A percentile compares a stretch with the other conserved stretches of the same genome.
Conservation (phyloP, 176 grass and related monocot species). For the Zea luxurians region DNA sequence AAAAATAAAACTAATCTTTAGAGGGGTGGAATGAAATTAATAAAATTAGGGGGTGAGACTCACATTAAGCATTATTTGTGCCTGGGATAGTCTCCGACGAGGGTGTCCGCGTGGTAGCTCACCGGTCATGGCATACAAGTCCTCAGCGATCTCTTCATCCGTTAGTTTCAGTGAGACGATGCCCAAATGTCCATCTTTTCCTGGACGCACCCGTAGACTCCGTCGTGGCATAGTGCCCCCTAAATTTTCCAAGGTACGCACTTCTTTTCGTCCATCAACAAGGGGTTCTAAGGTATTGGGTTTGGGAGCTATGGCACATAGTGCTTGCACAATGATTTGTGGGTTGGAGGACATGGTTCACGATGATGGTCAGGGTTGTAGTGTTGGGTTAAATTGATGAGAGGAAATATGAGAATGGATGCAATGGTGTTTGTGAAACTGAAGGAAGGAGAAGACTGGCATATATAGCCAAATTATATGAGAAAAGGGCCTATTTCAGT, state of each 20-base stretch:
- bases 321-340: background rate
- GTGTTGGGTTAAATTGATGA: background rate
- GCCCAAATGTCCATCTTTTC: background rate
- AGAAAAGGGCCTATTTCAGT: background rate
- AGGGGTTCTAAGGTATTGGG: background rate
- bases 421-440: background rate
- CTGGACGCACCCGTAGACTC: background rate
- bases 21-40: background rate
- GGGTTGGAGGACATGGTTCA: background rate
- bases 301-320: background rate
- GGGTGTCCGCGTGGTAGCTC: background rate
- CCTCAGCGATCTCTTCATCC: background rate
- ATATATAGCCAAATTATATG: background rate
- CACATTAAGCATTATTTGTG: background rate
- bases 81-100: background rate
- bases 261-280: background rate
- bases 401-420: background rate
- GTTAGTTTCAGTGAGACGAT: background rate
- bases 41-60: background rate
- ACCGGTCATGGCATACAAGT: background rate
- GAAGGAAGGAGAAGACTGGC: background rate
- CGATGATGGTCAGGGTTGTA: background rate
- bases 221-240: background rate
- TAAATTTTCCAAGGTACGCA: background rate
- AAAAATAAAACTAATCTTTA: background rate